Conservation (phyloP, 2,329 filamentous ascomycete species). For the Furcasterigmium sp. region DNA sequence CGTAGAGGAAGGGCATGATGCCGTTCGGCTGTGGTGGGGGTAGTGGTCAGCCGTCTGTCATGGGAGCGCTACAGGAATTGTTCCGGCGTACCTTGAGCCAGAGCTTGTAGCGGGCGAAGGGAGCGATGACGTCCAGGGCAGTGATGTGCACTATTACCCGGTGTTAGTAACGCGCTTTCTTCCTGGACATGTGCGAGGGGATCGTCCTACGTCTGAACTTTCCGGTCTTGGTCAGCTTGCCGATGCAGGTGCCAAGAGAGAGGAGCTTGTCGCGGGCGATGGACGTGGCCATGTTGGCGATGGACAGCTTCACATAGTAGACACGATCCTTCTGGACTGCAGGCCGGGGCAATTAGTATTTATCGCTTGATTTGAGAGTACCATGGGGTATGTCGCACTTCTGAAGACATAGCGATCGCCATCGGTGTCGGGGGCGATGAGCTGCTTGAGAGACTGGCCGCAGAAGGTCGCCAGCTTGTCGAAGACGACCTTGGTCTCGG, state of each 20-base stretch:
- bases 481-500: conserved; percentile 77
- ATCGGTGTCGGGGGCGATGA: conserved; percentile 68
- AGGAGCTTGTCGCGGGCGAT: conserved; percentile 78
- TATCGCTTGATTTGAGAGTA: too few species aligned
- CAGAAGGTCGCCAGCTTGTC: conserved; percentile 93
- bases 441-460: conserved; percentile 76
- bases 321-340: conserved; percentile 66
- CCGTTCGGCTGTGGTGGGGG: conserved; percentile 60
- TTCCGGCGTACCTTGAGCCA: conserved; percentile 74
- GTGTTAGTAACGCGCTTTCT: neutral
- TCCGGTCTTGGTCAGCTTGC: conserved; percentile 94
- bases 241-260: conserved; percentile 81
- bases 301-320: conserved; percentile 85
- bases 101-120: conserved; percentile 91
- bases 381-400: conserved; percentile 30
- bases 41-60: neutral
- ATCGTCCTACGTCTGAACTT: conserved; percentile 56
- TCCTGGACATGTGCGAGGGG: neutral
- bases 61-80: fast-evolving
- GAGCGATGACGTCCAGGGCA: conserved; percentile 77
- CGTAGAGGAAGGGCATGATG: conserved; percentile 96
- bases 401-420: conserved; percentile 82
- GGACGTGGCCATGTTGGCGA: conserved; percentile 87
- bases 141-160: conserved; percentile 69
- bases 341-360: too few species aligned